phyloP scores from a whole-genome alignment of 139 green algal species.

The Picochlorum sp. region DNA sequence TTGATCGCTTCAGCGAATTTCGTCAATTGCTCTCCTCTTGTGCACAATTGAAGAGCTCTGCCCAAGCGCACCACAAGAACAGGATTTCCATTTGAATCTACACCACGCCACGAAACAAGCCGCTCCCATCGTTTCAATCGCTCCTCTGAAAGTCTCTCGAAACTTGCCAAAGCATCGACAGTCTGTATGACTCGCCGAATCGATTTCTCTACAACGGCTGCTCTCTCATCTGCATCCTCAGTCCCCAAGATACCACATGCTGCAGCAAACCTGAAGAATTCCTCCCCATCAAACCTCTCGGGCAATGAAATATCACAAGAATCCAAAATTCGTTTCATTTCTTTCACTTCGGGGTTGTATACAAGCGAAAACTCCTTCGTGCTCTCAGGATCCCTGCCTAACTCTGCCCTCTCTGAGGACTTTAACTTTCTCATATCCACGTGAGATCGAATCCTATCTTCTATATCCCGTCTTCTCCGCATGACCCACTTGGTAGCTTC shows the following conservation, averaged over 20 bases:
- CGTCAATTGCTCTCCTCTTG: slow-evolving; percentile 9
- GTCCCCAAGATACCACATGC: slow-evolving; percentile 27
- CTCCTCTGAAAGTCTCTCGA: not conserved
- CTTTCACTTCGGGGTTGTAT: slow-evolving; percentile 22
- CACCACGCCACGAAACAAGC: slow-evolving; percentile 31
- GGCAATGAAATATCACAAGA: slow-evolving; percentile 18
- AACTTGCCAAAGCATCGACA: not conserved
- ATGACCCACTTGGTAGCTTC: not conserved
- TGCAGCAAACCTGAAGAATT: slow-evolving; percentile 37
- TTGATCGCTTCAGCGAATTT: slow-evolving; percentile 18
- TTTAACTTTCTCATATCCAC: not conserved
- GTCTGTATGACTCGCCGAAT: slow-evolving; percentile 4
- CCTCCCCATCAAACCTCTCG: slow-evolving; percentile 25
- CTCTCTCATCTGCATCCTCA: slow-evolving; percentile 13
- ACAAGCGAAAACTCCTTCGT: slow-evolving; percentile 25
- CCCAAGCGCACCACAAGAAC: slow-evolving; percentile 32
- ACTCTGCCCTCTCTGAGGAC: not conserved
- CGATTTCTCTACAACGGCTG: slow-evolving; percentile 9
- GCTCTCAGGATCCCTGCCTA: slow-evolving; percentile 11
- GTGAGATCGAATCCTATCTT: not conserved
- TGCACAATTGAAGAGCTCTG: slow-evolving; percentile 28
- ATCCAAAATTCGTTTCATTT: slow-evolving; percentile 39
- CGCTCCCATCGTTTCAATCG: slow-evolving; percentile 25
- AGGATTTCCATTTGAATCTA: slow-evolving; percentile 22
- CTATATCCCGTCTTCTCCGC: not conserved